Base-by-base conservation (phyloP, 2,329 filamentous ascomycete genomes). In the Fusarium oxysporum region DNA sequence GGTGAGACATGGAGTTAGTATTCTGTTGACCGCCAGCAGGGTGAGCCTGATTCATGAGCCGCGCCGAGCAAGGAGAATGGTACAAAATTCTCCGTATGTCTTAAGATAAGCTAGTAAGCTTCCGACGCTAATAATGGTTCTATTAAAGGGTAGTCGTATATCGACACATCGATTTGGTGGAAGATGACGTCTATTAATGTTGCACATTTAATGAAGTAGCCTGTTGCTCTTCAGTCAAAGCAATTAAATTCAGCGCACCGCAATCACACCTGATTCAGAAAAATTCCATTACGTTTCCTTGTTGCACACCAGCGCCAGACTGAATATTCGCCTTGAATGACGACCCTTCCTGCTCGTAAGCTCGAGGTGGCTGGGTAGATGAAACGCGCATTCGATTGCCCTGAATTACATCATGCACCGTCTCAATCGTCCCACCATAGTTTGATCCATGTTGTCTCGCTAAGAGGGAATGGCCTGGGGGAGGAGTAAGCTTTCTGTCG, bases 51-150 rank as follows among this genome's bases (percentile, higher is more conserved):
- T 14, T 7, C 17, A 35, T 35, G 23, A 21, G 2, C 2, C 9
- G n/a, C 1, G 14, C n/a, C 11, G 11, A 19, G 16, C 1, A 10
- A 19, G 16, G 8, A 5, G 21, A 23, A 19, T 33, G 16, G 3
- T 16, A 13, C 4, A 13, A 2, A 13, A 23, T 50, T 50, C 17
- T 5, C 12, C 8, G 4, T 21, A 45, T 28, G 8, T 28, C 23
- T 13, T 8, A 28, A 14, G 6, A 28, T 23, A 28, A 28, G 2
- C 11, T 28, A 4, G 23, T 8, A 14, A 12, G 11, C 7, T 25
- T 19, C 23, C 43, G 0, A 13, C 5, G 17, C 1, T 45, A 25
- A 2, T 4, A 2, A 0, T 2, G 19, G 25, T 1, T 7, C 2
- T 6, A 21, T 28, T 9, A 4, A 19, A 6, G 9, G 1, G 17